Evolutionary conservation across 2,329 filamentous ascomycete species (phyloP), one percentile per base, ranked within the genome.

Genomic region (Fusarium sp.): DNA sequence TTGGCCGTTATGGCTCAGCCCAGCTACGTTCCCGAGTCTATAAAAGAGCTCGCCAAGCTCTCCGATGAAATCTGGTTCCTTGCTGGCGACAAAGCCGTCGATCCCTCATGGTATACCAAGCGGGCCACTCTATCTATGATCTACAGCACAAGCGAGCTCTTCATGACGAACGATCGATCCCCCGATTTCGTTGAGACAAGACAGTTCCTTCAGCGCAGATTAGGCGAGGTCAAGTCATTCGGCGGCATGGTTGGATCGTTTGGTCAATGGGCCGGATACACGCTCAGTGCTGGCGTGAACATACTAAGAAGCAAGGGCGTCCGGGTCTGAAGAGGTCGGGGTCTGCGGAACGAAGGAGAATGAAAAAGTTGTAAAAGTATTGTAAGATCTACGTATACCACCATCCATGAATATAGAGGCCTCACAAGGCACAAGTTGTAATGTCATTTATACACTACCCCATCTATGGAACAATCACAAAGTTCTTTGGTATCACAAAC

Each of bases 41-140:
- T 98, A 5, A 86, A 86, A 46, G 96, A 98, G 81, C 87, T 99
- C 6, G 90, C 92, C 43, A 84, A 87, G 51, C 88, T 99, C 7
- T 88, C 92, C n/a, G 95, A 98, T 78, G 96, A 99, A 79, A 97
- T 99, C 54, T 93, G 92, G 86, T 94, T 92, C 76, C 88, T 97
- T 6, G 89, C 95, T 0, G 93, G 93, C 53, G 96, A 98, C 79
- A 85, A 82, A 23, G 87, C 90, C 23, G 92, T 98, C 64, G 94
- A 98, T 79, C 87, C 89, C 6, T 90, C 89, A 7, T 99, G 96
- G 96, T 99, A 99, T 76, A 83, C 86, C 59, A 89, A 89, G 77
- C 86, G 87, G 50, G 86, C 83, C 5, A 84, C 84, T 21, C 79
- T 89, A 12, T 86, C 87, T 34, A 80, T 85, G 72, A 83, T 87